Evolutionary conservation across 768 basidiomycete species (phyloP).

Genomic region (Auriscalpium vulgare): DNA sequence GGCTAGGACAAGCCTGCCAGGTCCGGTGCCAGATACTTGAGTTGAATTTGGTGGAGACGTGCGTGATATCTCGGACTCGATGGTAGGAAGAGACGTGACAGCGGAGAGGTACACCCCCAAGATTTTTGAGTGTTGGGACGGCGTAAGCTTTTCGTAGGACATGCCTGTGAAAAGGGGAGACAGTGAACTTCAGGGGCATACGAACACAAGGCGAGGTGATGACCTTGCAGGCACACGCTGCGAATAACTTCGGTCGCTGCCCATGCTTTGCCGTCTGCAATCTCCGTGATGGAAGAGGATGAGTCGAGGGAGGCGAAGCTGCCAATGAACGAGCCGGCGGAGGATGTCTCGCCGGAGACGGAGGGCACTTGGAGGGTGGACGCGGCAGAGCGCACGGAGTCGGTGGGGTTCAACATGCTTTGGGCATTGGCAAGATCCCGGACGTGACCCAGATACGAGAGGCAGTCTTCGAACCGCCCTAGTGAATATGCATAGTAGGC

Average conservation of each 20-base stretch:
- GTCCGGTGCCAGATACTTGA: slow-evolving; percentile 20
- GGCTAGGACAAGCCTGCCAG: slow-evolving; percentile 35
- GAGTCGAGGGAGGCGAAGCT: slow-evolving; percentile 39
- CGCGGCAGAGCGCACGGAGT: slow-evolving; percentile 33
- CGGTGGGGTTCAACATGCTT: slow-evolving; percentile 40
- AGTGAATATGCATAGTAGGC: slow-evolving; percentile 81
- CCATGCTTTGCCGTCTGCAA: slow-evolving; percentile 68
- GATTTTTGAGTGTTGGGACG: slow-evolving; percentile 40
- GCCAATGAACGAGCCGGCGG: slow-evolving; percentile 33
- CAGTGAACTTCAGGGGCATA: not conserved
- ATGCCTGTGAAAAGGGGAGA: slow-evolving; percentile 45
- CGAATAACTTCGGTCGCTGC: slow-evolving; percentile 65
- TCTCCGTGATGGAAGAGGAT: slow-evolving; percentile 38
- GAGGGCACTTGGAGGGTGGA: slow-evolving; percentile 30
- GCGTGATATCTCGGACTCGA: slow-evolving; percentile 37
- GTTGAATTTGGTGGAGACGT: slow-evolving; percentile 22
- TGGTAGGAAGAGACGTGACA: slow-evolving; percentile 43
- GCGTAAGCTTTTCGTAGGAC: slow-evolving; percentile 55
- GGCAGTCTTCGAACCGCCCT: slow-evolving; percentile 54
- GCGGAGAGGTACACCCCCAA: slow-evolving; percentile 49
- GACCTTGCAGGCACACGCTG: slow-evolving; percentile 74
- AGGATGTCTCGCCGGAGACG: slow-evolving; percentile 29
- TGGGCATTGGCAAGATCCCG: slow-evolving; percentile 47
- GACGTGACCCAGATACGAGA: slow-evolving; percentile 49
- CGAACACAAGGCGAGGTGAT: slow-evolving; percentile 11